phyloP scores from a whole-genome alignment of 805 yeast species.

The Candida stauntonica region DNA sequence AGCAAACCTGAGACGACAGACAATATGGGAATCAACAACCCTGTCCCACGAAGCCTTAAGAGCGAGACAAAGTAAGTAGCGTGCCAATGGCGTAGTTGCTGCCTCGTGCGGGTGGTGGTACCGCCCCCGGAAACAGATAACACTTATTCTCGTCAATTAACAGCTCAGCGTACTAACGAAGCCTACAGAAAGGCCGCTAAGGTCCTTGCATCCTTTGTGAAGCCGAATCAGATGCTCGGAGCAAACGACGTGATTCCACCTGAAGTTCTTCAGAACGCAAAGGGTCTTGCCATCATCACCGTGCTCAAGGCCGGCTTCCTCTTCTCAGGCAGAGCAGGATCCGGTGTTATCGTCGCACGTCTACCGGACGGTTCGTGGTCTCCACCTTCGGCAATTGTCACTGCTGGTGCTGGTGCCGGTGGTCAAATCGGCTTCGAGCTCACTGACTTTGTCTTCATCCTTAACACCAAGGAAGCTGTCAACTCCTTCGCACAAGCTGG shows the following conservation, averaged over 20 bases:
- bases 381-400: constrained; percentile 90
- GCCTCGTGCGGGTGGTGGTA: no score
- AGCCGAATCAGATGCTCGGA: constrained; percentile 91
- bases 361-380: constrained; percentile 96
- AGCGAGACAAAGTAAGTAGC: constrained; percentile 86
- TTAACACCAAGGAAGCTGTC: constrained; percentile 84
- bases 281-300: constrained; percentile 87
- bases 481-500: constrained; percentile 92
- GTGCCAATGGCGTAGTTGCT: constrained; percentile 43
- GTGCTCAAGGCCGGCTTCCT: constrained; percentile 96
- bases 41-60: constrained; percentile 85
- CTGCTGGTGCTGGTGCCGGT: constrained; percentile 99
- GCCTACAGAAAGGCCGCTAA: constrained; percentile 80
- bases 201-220: constrained; percentile 80
- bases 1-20: no score
- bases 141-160: no score
- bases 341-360: constrained; percentile 92
- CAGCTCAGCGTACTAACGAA: constrained; percentile 30
- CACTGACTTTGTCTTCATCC: constrained; percentile 92
- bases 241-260: constrained; percentile 91
- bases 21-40: constrained; percentile 81
- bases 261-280: constrained; percentile 77
- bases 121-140: no score
- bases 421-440: constrained; percentile 96
- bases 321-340: constrained; percentile 96